Evolutionary conservation across 495 filamentous ascomycete genomes (phyloP).

Genomic region (Hapsidospora chrysogenum): DNA sequence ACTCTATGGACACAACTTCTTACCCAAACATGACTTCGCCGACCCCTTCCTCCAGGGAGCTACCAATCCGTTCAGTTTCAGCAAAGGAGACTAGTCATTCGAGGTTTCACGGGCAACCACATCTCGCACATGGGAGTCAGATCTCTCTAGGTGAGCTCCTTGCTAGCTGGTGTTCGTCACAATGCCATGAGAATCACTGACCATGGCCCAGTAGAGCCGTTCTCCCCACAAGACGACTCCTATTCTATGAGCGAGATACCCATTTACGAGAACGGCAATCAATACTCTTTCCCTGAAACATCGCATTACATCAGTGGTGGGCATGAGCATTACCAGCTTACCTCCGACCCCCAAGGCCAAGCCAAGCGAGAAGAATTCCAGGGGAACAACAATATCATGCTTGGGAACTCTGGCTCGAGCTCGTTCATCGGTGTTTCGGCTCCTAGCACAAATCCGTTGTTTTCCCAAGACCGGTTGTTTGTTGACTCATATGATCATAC

Average conservation of each 20-base stretch:
- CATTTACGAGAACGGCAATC: not conserved
- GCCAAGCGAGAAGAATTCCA: not conserved
- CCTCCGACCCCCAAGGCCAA: not conserved
- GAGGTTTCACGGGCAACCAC: not conserved
- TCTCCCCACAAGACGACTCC: not conserved
- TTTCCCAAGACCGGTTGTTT: slow-evolving; percentile 1
- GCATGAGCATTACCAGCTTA: not conserved
- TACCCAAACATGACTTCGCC: slow-evolving; percentile 13
- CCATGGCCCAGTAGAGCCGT: no score
- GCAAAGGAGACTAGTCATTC: slow-evolving; percentile 11
- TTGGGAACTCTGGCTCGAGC: not conserved
- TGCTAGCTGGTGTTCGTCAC: no score
- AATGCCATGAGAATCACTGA: no score
- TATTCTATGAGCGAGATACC: not conserved
- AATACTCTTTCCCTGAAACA: not conserved
- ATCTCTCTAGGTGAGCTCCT: no score
- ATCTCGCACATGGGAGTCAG: no score
- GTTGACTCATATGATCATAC: slow-evolving; percentile 1
- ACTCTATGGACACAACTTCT: not conserved
- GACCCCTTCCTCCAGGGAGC: slow-evolving; percentile 4
- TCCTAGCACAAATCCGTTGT: not conserved
- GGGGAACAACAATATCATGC: not conserved
- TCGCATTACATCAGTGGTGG: not conserved
- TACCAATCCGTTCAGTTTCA: slow-evolving; percentile 5
- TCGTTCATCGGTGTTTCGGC: not conserved